Conservation (phyloP, 257 asterid genomes). For the Primulina huaijiensis region DNA sequence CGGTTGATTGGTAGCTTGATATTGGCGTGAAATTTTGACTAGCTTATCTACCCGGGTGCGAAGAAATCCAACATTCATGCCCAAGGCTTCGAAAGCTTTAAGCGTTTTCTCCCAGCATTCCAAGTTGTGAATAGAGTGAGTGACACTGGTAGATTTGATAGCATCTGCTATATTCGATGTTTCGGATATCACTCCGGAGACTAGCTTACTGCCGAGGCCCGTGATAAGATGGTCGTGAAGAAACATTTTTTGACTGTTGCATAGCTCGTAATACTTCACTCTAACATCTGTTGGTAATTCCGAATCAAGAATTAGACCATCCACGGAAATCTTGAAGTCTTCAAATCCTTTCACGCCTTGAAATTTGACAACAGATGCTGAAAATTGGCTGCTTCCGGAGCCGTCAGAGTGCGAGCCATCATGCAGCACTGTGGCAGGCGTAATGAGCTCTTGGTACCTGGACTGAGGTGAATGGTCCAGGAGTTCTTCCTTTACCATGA, state of each 20-base stretch:
- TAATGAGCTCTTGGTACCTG: conserved; percentile 23
- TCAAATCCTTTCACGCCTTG: conserved; percentile 41
- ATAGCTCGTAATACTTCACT: conserved; percentile 51
- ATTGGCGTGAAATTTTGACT: conserved; percentile 31
- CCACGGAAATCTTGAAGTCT: conserved; percentile 46
- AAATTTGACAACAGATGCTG: conserved; percentile 30
- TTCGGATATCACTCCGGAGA: conserved; percentile 49
- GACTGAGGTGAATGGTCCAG: too few species aligned
- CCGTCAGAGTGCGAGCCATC: conserved; percentile 28
- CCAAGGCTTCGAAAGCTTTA: conserved; percentile 55
- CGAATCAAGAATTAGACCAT: conserved; percentile 47
- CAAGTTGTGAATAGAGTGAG: conserved; percentile 29
- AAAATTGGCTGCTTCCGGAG: conserved; percentile 31
- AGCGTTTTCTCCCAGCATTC: conserved; percentile 54
- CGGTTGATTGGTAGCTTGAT: conserved; percentile 13
- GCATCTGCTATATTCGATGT: conserved; percentile 52
- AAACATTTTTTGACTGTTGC: conserved; percentile 45
- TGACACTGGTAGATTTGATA: conserved; percentile 37
- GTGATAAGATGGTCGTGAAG: conserved; percentile 48
- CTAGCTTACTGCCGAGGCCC: conserved; percentile 53
- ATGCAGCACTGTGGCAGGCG: conserved; percentile 22
- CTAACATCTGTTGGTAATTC: conserved; percentile 38
- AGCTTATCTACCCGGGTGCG: conserved; percentile 39
- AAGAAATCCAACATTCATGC: conserved; percentile 59
- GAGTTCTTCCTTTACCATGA: too few species aligned